Evolutionary conservation across 495 filamentous ascomycete species (phyloP), one percentile per base, ranked within the genome.

Genomic region (Penicillium verhagenii): DNA sequence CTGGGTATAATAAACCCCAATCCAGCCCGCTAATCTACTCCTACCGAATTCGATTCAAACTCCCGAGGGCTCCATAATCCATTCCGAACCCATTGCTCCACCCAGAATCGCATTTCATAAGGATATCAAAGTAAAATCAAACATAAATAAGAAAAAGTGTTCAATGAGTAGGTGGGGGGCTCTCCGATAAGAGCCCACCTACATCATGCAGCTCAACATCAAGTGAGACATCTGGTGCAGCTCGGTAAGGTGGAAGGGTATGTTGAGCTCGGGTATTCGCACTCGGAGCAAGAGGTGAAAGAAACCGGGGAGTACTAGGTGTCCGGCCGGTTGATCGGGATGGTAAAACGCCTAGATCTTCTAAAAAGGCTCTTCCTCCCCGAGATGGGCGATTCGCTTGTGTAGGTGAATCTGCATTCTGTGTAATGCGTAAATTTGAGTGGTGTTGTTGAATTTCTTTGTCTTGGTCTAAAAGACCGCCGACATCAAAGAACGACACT

Each of bases 401-500:
- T 19, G 37, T 40, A 25, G 50, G 16, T 35, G 16, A 35, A n/a
- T 6, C 33, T n/a, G n/a, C 16, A 4, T 35, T n/a, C 33, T 1
- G 13, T 31, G 28, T 31, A 31, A 11, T 1, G 8, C 28, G 28
- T 11, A 31, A 31, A 11, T 11, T 11, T 14, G 14, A 53, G 58
- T 26, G 54, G 14, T 18, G 43, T 54, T 45, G 57, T n/a, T 50
- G 52, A 24, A 53, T 65, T 50, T 20, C 43, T 24, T 44, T 53
- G 21, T 53, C 47, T n/a, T 72, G 69, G 20, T 80, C 77, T 2
- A 90, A 69, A 2, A 90, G 71, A 5, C 85, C 84, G 29, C 87
- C 87, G 24, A 86, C 82, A 59, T 91, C 88, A 56, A 90, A 88
- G 59, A 92, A 86, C 13, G 85, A 88, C 4, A 84, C 74, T 10